phyloP scores from a whole-genome alignment of 225 moss, liverwort and hornwort species.

The Pseudisothecium myosuroides region DNA sequence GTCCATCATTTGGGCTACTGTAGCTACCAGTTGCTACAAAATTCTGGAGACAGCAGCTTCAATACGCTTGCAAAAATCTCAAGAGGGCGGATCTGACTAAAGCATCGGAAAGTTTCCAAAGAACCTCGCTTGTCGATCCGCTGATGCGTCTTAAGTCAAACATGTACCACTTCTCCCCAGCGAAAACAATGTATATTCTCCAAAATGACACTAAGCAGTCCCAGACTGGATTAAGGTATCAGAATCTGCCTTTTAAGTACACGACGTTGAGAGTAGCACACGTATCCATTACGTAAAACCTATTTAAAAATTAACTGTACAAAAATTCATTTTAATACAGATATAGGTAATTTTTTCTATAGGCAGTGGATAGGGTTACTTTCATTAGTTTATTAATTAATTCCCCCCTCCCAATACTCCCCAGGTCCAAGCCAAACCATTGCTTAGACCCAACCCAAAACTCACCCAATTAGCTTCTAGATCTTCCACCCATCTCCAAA shows the following conservation, averaged over 20 bases:
- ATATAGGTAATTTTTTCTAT: not conserved
- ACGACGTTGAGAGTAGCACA: too few species aligned
- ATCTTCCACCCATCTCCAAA: not conserved
- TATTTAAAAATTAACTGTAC: not conserved
- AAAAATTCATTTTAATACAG: not conserved
- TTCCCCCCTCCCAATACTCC: not conserved
- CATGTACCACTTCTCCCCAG: not conserved
- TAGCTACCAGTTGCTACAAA: not conserved
- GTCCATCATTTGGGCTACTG: not conserved
- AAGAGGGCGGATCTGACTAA: not conserved
- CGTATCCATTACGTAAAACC: not conserved
- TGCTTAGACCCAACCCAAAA: not conserved
- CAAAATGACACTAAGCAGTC: not conserved
- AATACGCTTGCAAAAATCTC: not conserved
- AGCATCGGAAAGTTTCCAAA: not conserved
- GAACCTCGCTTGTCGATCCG: not conserved
- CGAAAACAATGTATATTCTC: not conserved
- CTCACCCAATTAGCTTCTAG: not conserved
- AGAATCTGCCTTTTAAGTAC: too few species aligned
- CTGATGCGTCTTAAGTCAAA: not conserved
- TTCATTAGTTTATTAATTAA: too few species aligned
- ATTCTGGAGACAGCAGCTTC: not conserved
- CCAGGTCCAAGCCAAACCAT: not conserved
- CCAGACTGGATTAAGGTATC: not conserved
- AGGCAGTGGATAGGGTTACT: not conserved